Base-by-base conservation (phyloP, 345 rosid genomes). In the Ricinus communis region DNA sequence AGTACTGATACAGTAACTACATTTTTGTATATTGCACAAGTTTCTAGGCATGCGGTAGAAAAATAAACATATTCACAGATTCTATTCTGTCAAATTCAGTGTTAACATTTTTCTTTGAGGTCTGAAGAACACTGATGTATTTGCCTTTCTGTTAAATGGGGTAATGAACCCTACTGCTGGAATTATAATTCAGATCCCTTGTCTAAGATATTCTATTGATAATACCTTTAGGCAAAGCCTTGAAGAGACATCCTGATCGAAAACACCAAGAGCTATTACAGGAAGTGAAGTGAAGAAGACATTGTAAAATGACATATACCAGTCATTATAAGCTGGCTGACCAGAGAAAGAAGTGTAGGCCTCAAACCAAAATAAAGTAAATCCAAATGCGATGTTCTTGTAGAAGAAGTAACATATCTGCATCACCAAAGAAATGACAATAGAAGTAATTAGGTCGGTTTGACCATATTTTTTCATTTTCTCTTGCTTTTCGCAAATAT, bases 211-310 rank as follows among this genome's bases (percentile, higher is more conserved):
- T 54, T 56, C 30, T 15, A 4, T 0, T 58, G 53, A 68, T 4
- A 33, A 46, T 82, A 94, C 98, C 97, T 91, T 72, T 65, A 90
- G 91, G 84, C 97, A 94, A 61, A 94, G 90, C 41, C 87, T 78
- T 41, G 96, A 91, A 59, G 97, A 90, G 74, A 94, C 92, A n/a
- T 94, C 98, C 77, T 91, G 97, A 78, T 94, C 98, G 0, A 94
- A 88, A 79, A 91, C 93, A 62, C 98, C 97, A 11, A 94, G 92
- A 8, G 98, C 96, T 10, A 91, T 87, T n/a, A 88, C 98, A 1
- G 98, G 98, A 69, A 91, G 93, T 3, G 98, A 91, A 49, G 98
- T 94, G 87, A 94, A 94, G 90, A 94, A 91, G 68, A 91, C 98
- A 21, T 94, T 94, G 69, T 90, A 94, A 80, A 87, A 78, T 2